A percentile compares a stretch with the other conserved stretches of the same genome.
phyloP scores from a whole-genome alignment of 2,329 filamentous ascomycete species.

The Bisporella sp. region DNA sequence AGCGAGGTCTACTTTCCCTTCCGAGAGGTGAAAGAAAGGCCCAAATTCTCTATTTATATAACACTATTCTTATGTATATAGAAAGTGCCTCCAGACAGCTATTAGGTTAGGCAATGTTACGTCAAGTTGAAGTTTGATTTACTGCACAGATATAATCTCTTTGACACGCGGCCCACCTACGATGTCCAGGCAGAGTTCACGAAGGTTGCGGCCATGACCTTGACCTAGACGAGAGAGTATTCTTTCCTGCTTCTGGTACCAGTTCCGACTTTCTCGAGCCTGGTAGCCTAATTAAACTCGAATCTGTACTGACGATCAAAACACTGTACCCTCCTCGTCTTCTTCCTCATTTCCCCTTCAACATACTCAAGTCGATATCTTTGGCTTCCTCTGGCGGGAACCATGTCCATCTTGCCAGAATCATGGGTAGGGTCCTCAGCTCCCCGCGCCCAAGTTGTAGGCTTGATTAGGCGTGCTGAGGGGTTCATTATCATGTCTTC shows the following conservation, averaged over 20 bases:
- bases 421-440: slow-evolving; percentile 20
- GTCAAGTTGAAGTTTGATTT: too few species aligned
- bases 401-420: slow-evolving; percentile 20
- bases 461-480: slow-evolving; percentile 60
- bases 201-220: slow-evolving; percentile 20
- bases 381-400: slow-evolving; percentile 15
- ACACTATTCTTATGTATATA: too few species aligned
- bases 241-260: background rate
- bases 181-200: slow-evolving; percentile 18
- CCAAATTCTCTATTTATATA: too few species aligned
- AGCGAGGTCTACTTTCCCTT: too few species aligned
- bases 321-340: slow-evolving; percentile 18
- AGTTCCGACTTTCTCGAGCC: background rate
- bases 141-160: background rate
- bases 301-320: background rate
- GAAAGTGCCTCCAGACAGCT: too few species aligned
- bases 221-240: slow-evolving; percentile 20
- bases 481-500: slow-evolving; percentile 50
- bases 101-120: too few species aligned
- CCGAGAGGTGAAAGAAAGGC: too few species aligned
- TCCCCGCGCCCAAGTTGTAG: slow-evolving; percentile 56
- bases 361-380: slow-evolving; percentile 15
- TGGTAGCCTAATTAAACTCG: background rate
- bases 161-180: slow-evolving; percentile 7
- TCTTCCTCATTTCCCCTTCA: slow-evolving; percentile 22